These are phyloP conservation scores for Recurvomyces mirabilis DNA, from an alignment of 495 filamentous ascomycete species.

Conservation along the genomic window DNA sequence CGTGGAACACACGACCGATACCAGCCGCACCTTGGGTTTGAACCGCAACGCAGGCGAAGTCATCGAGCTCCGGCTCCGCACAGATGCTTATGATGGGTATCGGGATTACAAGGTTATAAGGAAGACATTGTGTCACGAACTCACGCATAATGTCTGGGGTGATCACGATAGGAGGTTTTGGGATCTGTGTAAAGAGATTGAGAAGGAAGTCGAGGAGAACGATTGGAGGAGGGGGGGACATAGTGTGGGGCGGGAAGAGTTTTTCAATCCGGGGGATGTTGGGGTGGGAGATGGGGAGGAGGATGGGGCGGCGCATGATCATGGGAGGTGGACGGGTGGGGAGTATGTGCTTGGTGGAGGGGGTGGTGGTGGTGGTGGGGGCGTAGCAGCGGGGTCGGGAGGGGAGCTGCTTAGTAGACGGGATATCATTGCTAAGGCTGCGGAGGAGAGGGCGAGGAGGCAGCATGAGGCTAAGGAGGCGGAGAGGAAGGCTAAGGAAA, in stretches of 20 bases:
- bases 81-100: slow-evolving; percentile 90
- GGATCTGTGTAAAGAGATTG: slow-evolving; percentile 73
- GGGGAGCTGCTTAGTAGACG: slow-evolving; percentile 38
- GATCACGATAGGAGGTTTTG: slow-evolving; percentile 82
- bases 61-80: slow-evolving; percentile 81
- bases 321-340: slow-evolving; percentile 79
- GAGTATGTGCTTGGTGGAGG: slow-evolving; percentile 65
- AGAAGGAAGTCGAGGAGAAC: slow-evolving; percentile 66
- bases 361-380: too few relatives aligned
- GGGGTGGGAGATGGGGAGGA: slow-evolving; percentile 36
- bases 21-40: slow-evolving; percentile 71
- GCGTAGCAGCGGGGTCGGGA: slow-evolving; percentile 19
- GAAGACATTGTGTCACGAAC: slow-evolving; percentile 87
- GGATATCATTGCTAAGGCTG: slow-evolving; percentile 64
- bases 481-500: neutral
- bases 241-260: slow-evolving; percentile 53
- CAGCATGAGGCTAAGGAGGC: slow-evolving; percentile 30
- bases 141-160: slow-evolving; percentile 80
- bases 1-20: slow-evolving; percentile 63
- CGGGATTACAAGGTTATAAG: slow-evolving; percentile 82
- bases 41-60: slow-evolving; percentile 83
- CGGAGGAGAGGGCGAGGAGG: slow-evolving; percentile 59
- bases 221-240: slow-evolving; percentile 66
- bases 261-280: slow-evolving; percentile 55
- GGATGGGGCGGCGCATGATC: slow-evolving; percentile 49